Conservation (phyloP, 371 early-diverging fungal genomes). For the Lichtheimia hyalospora region DNA sequence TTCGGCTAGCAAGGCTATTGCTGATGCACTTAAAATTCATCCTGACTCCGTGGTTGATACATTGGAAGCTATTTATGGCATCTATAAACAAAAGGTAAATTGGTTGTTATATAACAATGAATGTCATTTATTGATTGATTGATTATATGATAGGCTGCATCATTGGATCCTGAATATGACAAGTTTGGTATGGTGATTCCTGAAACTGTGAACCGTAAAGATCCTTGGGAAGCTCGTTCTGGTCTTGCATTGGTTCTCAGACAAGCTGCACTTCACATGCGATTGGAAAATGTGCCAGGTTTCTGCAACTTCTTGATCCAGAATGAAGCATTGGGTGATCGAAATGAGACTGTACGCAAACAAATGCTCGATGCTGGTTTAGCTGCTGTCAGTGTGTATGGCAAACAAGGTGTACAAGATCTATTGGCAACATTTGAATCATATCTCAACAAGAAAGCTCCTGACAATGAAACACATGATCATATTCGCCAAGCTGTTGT, state of each 20-base stretch:
- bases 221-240: conserved; percentile 81
- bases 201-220: conserved; percentile 77
- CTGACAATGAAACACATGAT: conserved; percentile 69
- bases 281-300: conserved; percentile 44
- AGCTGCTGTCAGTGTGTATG: conserved; percentile 73
- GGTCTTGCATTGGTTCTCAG: conserved; percentile 80
- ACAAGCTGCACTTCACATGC: conserved; percentile 68
- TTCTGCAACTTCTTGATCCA: conserved; percentile 82
- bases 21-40: conserved; percentile 56
- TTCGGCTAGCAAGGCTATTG: conserved; percentile 74
- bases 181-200: conserved; percentile 88
- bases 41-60: conserved; percentile 51
- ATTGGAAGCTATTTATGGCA: conserved; percentile 49
- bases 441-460: conserved; percentile 67
- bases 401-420: conserved; percentile 60
- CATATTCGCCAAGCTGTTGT: conserved; percentile 88
- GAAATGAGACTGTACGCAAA: conserved; percentile 75
- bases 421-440: conserved; percentile 78
- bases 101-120: background rate
- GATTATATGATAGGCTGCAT: conserved; percentile 48
- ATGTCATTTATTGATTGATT: background rate
- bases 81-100: conserved; percentile 50
- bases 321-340: conserved; percentile 86
- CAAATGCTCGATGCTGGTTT: conserved; percentile 89
- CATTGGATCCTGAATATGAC: conserved; percentile 90